Base-by-base conservation (phyloP, 805 yeast genomes). In the Lipomyces spencermartinsiae region DNA sequence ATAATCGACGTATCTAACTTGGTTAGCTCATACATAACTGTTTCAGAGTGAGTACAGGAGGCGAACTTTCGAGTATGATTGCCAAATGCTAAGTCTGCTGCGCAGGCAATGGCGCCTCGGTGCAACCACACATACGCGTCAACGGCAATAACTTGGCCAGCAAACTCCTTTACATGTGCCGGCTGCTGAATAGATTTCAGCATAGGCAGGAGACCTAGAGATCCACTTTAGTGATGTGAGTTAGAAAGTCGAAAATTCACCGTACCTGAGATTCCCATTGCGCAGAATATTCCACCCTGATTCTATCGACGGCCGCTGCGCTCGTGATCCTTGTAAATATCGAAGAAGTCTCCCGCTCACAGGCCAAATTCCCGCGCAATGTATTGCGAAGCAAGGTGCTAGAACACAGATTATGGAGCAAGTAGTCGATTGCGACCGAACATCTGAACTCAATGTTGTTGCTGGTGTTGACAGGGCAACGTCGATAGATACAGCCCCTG, bases 101-200 rank as follows among this genome's bases (percentile, higher is more conserved):
- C 90, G 78, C 98, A 93, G 19, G 92, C 81, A 61, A 89, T 85
- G 2, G 91, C 88, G 4, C 95, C 93, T 71, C 91, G 86, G 78
- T 95, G 99, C 4, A 95, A 84, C 99, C 99, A 95, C 0, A 97
- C 93, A 75, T 92, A 95, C 0, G 97, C 93, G 76, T 95, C 99
- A n/a, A 95, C 89, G 0, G 97, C 99, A 16, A 74, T 63, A 10
- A 61, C 71, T 51, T 88, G 83, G 0, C 97, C 97, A 14, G 86
- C 79, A 76, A 87, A 91, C 46, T 84, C 79, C 64, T 84, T 83
- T 58, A 93, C 79, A 1, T 88, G 79, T 1, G 85, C 83, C 0
- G 84, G 83, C 63, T 84, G 83, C 74, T 90, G 95, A 55, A 91
- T 89, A 35, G 90, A 86, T 76, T 90, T 91, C 70, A 94, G 81